phyloP scores from a whole-genome alignment of 306 rosid genomes.

The cucumber (Cucumis sativus) region DNA sequence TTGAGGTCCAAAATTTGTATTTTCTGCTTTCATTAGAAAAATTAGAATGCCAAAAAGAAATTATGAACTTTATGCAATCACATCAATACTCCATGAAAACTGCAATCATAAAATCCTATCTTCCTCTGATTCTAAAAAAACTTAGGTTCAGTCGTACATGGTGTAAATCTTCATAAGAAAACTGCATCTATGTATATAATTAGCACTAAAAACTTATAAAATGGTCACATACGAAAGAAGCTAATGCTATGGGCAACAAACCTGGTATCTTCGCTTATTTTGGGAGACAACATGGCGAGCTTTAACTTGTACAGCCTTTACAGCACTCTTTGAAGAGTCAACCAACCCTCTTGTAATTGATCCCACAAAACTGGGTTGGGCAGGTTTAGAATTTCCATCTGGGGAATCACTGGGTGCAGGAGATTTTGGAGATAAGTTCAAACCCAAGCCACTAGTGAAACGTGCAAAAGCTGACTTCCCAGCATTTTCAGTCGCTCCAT shows the following conservation, averaged over 20 bases:
- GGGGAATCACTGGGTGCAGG: slow-evolving; percentile 33
- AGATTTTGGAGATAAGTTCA: slow-evolving; percentile 81
- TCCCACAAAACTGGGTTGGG: slow-evolving; percentile 71
- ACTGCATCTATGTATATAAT: not conserved
- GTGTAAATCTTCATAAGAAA: not conserved
- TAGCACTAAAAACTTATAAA: not conserved
- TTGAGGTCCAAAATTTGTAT: not conserved
- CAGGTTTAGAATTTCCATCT: slow-evolving; percentile 28
- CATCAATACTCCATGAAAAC: not conserved
- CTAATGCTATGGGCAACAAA: slow-evolving; percentile 16
- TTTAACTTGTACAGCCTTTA: slow-evolving; percentile 96
- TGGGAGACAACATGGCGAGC: slow-evolving; percentile 97
- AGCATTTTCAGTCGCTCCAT: slow-evolving; percentile 47
- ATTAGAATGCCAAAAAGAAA: not conserved
- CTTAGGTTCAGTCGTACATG: not conserved
- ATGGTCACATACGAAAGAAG: not conserved
- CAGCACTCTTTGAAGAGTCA: slow-evolving; percentile 85
- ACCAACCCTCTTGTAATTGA: slow-evolving; percentile 72
- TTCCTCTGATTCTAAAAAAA: not conserved
- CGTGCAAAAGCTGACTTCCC: slow-evolving; percentile 78
- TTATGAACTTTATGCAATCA: not conserved
- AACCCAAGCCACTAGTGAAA: slow-evolving; percentile 70
- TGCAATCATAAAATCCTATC: not conserved
- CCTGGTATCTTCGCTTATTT: slow-evolving; percentile 98
- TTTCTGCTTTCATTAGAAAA: not conserved